Evolutionary conservation across 176 grass and related monocot species (phyloP).

Genomic region (Rhynchospora tenuis): DNA sequence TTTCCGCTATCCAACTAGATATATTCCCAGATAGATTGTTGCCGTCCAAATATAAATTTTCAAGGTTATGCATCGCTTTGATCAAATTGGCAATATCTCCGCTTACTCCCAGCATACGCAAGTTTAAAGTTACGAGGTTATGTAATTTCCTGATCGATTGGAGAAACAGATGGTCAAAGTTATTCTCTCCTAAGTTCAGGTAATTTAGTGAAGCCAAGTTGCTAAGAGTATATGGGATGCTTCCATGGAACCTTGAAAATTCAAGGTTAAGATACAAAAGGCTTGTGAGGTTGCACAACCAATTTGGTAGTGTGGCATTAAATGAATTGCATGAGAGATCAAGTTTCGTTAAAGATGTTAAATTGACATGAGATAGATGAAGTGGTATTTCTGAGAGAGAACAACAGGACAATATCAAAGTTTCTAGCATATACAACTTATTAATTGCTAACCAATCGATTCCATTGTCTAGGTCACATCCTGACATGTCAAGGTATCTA

Average conservation of each 20-base stretch:
- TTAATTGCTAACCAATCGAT: conserved; percentile 34
- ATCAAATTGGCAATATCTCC: conserved; percentile 11
- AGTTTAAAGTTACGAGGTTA: conserved; percentile 15
- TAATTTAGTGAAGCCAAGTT: conserved; percentile 26
- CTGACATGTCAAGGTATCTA: conserved; percentile 30
- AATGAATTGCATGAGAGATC: conserved; percentile 18
- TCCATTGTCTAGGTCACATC: neutral
- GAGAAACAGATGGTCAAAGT: conserved; percentile 23
- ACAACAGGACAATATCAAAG: conserved; percentile 23
- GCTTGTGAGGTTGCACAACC: conserved; percentile 23
- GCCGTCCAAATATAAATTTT: neutral
- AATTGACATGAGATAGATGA: conserved; percentile 22
- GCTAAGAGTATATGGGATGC: conserved; percentile 15
- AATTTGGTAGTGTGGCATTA: conserved; percentile 14
- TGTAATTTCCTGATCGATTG: neutral
- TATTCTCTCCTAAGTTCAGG: conserved; percentile 17
- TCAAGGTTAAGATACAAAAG: conserved; percentile 30
- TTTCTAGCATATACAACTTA: conserved; percentile 23
- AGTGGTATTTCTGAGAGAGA: conserved; percentile 4
- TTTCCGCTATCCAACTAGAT: conserved; percentile 21
- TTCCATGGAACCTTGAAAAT: conserved; percentile 18
- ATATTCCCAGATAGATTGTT: conserved; percentile 26
- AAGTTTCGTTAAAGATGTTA: conserved; percentile 19
- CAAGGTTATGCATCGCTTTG: neutral
- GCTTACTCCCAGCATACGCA: conserved; percentile 7